Percentiles rank a stretch among this genome's conserved stretches.
phyloP scores from a whole-genome alignment of 83 land plant species.

The Diphasiastrum complanatum region DNA sequence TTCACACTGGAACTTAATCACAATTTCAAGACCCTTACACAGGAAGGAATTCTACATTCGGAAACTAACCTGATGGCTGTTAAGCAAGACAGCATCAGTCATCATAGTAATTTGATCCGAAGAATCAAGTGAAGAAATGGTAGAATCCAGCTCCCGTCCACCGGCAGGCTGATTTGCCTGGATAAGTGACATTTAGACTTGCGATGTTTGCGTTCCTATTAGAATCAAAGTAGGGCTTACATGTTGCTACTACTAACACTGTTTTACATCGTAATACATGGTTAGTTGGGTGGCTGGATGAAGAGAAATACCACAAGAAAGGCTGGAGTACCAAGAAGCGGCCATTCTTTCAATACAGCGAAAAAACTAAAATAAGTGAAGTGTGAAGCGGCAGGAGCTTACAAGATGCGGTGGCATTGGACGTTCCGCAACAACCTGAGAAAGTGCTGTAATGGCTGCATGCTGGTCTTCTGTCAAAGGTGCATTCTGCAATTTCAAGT shows the following conservation, averaged over 20 bases:
- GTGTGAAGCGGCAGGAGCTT: conserved; percentile 6
- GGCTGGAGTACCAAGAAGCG: neutral
- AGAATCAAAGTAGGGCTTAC: neutral
- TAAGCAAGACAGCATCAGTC: conserved; percentile 54
- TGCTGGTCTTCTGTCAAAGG: conserved; percentile 80
- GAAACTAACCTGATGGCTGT: conserved; percentile 60
- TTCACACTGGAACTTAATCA: neutral
- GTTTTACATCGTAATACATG: too few relatives aligned
- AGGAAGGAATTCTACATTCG: neutral
- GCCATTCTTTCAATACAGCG: neutral
- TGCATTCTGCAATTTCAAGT: conserved; percentile 58
- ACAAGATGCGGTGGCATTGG: conserved; percentile 77
- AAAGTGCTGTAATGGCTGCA: conserved; percentile 62
- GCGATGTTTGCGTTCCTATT: too few relatives aligned
- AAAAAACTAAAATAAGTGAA: neutral
- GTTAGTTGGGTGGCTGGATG: too few relatives aligned
- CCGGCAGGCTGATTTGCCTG: conserved; percentile 34
- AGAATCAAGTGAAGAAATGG: conserved; percentile 21
- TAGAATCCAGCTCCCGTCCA: conserved; percentile 31
- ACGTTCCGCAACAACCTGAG: conserved; percentile 76
- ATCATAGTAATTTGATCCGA: conserved; percentile 32
- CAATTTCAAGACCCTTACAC: neutral
- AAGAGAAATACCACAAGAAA: too few relatives aligned
- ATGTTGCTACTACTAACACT: conserved; percentile 1
- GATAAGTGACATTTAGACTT: neutral